These are phyloP conservation scores for Sporisorium exsertum DNA, from an alignment of 1,284 basidiomycete genomes.

Conservation along the genomic window DNA sequence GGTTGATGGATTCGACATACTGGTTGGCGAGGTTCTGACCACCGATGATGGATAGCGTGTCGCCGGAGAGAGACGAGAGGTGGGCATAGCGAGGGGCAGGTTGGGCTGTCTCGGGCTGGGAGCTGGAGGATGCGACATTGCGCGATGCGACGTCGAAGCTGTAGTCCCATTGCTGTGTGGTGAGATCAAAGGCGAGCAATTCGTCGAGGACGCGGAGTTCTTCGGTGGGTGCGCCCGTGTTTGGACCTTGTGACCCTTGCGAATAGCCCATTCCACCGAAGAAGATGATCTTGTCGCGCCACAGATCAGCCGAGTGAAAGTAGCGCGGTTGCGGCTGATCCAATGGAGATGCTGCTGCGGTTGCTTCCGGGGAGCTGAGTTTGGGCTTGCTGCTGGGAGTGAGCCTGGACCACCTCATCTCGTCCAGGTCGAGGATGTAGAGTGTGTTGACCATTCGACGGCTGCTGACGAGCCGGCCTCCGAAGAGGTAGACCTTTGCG, in stretches of 20 bases:
- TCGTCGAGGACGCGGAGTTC: constrained; percentile 62
- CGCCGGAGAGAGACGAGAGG: constrained; percentile 55
- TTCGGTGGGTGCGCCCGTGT: constrained; percentile 15
- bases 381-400: constrained; percentile 15
- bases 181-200: constrained; percentile 58
- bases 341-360: background rate
- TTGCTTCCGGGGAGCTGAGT: constrained; percentile 5
- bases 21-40: constrained; percentile 80
- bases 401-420: constrained; percentile 52
- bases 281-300: constrained; percentile 61
- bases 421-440: constrained; percentile 56
- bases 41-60: constrained; percentile 84
- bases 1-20: constrained; percentile 69
- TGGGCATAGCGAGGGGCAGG: constrained; percentile 63
- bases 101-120: constrained; percentile 12
- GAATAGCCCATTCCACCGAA: constrained; percentile 66
- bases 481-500: constrained; percentile 59
- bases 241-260: constrained; percentile 12
- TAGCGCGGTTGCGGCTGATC: constrained; percentile 58
- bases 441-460: constrained; percentile 62
- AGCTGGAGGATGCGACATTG: constrained; percentile 15
- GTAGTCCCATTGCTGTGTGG: constrained; percentile 58
- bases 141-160: constrained; percentile 28
- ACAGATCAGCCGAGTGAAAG: constrained; percentile 64
- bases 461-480: constrained; percentile 62